Evolutionary conservation across 2,329 filamentous ascomycete species (phyloP), one percentile per base, ranked within the genome.

Genomic region (Cladosporium sp.): DNA sequence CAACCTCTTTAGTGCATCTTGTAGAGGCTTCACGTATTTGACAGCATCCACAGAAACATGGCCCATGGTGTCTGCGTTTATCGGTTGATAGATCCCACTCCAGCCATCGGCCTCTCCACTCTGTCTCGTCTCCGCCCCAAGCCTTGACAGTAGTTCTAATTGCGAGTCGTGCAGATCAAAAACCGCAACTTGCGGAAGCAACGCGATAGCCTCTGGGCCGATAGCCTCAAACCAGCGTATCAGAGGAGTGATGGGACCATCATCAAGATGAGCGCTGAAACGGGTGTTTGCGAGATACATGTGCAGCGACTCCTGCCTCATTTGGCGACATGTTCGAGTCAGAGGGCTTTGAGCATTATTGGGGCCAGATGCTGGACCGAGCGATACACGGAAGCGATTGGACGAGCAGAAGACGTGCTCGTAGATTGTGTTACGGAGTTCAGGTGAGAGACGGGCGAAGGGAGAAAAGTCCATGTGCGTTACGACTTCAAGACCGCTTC

Each of bases 231-330:
- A 48, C 61, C 62, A 64, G 22, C 22, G 22, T 28, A 5, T 28
- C 22, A 64, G 41, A 3, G 60, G 60, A 11, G 58, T 59, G 6
- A 56, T 48, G 2, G 60, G 61, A 5, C 60, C 59, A 33, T 63
- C 60, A 37, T 62, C 62, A 13, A 63, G 55, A 40, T 64, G 61
- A 11, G 62, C 62, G 69, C 34, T 13, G 34, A 37, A 37, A 14
- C 34, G n/a, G 34, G 34, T 37, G 34, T 11, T 14, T 13, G 34
- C 34, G n/a, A 13, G n/a, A 7, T 37, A 37, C 34, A 37, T 37
- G n/a, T 37, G 34, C n/a, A 37, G n/a, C 34, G 34, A 37, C n/a
- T 37, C 34, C n/a, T 37, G 10, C 10, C 34, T 11, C 10, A 37
- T 37, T 9, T 37, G 34, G 34, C 34, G 34, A 37, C 54, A 55